Conservation (phyloP, 371 early-diverging fungal species). For the Sporodiniella umbellata region DNA sequence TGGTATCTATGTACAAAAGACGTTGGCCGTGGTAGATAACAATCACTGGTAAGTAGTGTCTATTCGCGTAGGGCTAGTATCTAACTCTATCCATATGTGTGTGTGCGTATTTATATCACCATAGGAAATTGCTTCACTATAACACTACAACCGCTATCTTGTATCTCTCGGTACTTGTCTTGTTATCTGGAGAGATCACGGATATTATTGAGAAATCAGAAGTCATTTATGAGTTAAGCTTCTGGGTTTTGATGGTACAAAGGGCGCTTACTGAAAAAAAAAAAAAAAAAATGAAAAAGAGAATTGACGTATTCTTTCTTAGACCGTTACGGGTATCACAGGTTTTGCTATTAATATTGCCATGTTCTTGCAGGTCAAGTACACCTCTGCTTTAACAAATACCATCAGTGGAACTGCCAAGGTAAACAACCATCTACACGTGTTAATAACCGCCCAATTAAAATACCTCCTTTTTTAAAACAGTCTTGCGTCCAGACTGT, state of each 20-base stretch:
- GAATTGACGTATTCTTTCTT: not conserved
- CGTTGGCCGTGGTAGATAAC: conserved; percentile 60
- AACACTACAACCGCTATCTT: conserved; percentile 68
- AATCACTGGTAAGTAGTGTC: conserved; percentile 70
- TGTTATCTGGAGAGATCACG: conserved; percentile 61
- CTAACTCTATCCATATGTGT: too few relatives aligned
- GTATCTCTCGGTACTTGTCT: conserved; percentile 55
- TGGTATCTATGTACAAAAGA: conserved; percentile 77
- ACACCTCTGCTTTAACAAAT: conserved; percentile 72
- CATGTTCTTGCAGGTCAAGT: conserved; percentile 77
- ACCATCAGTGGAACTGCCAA: conserved; percentile 82
- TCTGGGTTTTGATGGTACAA: conserved; percentile 70
- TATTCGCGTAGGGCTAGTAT: too few relatives aligned
- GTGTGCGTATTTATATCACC: too few relatives aligned
- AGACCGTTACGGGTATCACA: conserved; percentile 65
- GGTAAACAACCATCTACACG: conserved; percentile 11
- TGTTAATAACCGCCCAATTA: not conserved
- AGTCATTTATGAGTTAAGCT: conserved; percentile 51
- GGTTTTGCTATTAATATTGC: conserved; percentile 76
- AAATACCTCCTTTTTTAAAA: not conserved
- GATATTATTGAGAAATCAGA: conserved; percentile 42
- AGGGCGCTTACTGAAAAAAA: not conserved
- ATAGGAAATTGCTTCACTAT: conserved; percentile 66
- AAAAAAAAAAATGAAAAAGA: not conserved
- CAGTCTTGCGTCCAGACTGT: conserved; percentile 69